Conservation (phyloP, 225 moss, liverwort and hornwort genomes). For the Sphagnum contortum region DNA sequence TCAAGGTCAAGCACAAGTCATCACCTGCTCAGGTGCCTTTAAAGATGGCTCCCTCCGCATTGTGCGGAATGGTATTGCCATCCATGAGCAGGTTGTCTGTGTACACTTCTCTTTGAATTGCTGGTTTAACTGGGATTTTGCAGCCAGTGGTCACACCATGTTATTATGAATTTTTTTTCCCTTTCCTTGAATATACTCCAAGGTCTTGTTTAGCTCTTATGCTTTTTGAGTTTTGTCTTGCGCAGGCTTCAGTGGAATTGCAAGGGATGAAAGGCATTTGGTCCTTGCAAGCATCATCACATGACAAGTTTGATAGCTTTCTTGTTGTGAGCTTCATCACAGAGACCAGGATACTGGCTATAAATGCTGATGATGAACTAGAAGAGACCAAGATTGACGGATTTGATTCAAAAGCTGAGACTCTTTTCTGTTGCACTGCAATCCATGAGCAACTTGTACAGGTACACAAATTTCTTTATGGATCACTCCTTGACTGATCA, state of each 20-base stretch:
- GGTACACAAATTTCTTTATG: constrained; percentile 6
- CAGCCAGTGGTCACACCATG: not conserved
- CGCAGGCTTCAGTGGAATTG: constrained; percentile 91
- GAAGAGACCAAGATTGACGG: constrained; percentile 99
- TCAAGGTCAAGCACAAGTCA: constrained; percentile 97
- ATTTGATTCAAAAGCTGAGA: constrained; percentile 96
- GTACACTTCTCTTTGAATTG: too few species aligned
- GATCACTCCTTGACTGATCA: too few species aligned
- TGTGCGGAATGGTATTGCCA: constrained; percentile 94
- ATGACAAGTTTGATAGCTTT: constrained; percentile 81
- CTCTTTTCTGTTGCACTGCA: constrained; percentile 91
- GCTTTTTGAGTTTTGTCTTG: constrained; percentile 7
- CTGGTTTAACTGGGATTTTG: too few species aligned
- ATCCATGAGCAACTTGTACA: constrained; percentile 90
- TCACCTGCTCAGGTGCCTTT: constrained; percentile 96
- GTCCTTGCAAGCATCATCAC: constrained; percentile 89
- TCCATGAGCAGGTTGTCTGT: constrained; percentile 76
- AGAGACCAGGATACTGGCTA: constrained; percentile 96
- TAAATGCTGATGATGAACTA: constrained; percentile 92
- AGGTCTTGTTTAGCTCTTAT: not conserved
- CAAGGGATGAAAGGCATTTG: constrained; percentile 99
- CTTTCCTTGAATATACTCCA: too few species aligned
- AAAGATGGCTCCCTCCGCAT: constrained; percentile 95
- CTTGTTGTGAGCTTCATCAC: constrained; percentile 96
- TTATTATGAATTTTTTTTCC: not conserved